Evolutionary conservation across 208 protist species (phyloP).

Genomic region (Acanthamoeba polyphaga): DNA sequence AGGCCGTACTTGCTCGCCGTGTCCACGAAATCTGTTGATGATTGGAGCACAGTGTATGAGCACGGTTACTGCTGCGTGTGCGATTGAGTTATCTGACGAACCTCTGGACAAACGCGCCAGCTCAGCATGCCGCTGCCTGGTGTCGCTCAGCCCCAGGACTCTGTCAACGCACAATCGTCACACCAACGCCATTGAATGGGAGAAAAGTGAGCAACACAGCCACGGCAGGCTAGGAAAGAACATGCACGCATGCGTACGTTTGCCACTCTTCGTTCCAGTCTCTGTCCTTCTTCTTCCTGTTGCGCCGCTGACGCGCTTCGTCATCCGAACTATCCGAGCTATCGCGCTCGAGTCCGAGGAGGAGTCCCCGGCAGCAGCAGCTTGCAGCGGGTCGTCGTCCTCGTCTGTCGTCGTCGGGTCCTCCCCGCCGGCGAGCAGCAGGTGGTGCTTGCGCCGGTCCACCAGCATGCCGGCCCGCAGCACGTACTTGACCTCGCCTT

Average conservation of each 20-base stretch:
- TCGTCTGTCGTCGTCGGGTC: background rate
- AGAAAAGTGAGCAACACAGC: too few relatives aligned
- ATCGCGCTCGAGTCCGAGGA: background rate
- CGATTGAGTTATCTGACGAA: background rate
- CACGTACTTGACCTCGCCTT: background rate
- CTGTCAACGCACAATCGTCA: background rate
- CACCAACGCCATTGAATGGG: too few relatives aligned
- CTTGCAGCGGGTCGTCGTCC: background rate
- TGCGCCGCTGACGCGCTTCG: background rate
- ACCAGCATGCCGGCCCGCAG: slow-evolving; percentile 11
- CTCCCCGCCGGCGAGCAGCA: background rate
- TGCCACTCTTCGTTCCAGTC: slow-evolving; percentile 72
- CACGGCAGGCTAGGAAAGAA: background rate
- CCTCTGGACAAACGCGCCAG: slow-evolving; percentile 32
- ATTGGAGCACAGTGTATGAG: background rate
- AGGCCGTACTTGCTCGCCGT: slow-evolving; percentile 62
- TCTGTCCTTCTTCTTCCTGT: background rate
- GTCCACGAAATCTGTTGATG: slow-evolving; percentile 50
- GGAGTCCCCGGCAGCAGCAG: background rate
- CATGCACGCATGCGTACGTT: slow-evolving; percentile 5
- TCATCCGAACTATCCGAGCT: background rate
- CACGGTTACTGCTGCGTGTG: background rate
- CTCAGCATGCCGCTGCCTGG: background rate
- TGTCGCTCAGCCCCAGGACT: background rate
- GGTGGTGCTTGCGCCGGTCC: background rate